Conservation (phyloP, 805 yeast species). For the Candida incommunis region DNA sequence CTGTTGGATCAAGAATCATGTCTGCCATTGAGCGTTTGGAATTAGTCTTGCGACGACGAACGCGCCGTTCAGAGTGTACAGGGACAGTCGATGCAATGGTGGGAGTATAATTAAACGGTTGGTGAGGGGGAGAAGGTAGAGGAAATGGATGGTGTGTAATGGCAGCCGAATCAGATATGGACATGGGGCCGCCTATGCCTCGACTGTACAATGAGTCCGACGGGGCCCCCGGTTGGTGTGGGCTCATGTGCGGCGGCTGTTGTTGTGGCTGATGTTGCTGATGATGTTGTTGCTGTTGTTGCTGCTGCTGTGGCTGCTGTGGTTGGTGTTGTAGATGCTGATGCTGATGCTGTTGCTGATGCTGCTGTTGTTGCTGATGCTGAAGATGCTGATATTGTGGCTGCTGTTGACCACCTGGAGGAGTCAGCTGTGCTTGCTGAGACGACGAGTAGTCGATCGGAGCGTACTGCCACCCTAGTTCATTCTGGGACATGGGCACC, state of each 20-base stretch:
- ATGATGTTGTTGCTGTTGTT: constrained; percentile 4
- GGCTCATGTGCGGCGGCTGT: constrained; percentile 1
- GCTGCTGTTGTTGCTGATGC: constrained; percentile 5
- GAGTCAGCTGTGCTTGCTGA: not conserved
- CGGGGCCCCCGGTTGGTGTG: not conserved
- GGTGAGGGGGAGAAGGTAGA: constrained; percentile 1
- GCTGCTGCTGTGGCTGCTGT: too few species aligned
- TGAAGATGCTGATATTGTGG: too few species aligned
- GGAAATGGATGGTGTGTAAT: constrained; percentile 1
- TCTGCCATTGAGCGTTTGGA: constrained; percentile 16
- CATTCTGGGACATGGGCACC: not conserved
- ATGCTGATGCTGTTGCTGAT: constrained; percentile 4
- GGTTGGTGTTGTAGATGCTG: not conserved
- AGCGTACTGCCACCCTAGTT: not conserved
- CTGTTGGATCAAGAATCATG: constrained; percentile 10
- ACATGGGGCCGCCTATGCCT: not conserved
- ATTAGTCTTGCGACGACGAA: constrained; percentile 10
- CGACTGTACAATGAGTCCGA: not conserved
- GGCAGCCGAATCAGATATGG: not conserved
- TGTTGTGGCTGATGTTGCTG: constrained; percentile 5
- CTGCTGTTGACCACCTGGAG: not conserved
- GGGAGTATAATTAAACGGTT: constrained; percentile 9
- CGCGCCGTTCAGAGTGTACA: constrained; percentile 3
- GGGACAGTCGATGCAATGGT: constrained; percentile 10
- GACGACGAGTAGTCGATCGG: not conserved